These are phyloP conservation scores for Venustampulla echinocandica DNA, from an alignment of 495 filamentous ascomycete species.

Conservation along the genomic window DNA sequence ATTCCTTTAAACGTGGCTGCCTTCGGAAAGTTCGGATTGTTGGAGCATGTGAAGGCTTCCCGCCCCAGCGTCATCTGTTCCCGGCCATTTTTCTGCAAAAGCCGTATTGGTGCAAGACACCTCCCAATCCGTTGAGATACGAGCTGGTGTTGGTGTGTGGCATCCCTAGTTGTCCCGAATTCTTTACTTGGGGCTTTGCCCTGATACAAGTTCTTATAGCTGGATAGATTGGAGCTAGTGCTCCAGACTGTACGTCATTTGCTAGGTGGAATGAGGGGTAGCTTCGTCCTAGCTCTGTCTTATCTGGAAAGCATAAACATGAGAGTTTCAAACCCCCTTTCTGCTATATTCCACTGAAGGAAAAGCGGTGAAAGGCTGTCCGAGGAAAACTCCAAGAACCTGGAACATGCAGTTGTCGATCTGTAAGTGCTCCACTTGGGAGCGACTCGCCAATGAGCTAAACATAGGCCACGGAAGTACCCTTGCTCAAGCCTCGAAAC, in stretches of 20 bases:
- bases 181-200: not conserved
- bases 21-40: not conserved
- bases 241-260: not conserved
- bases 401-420: not conserved
- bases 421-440: not conserved
- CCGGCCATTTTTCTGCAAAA: no score
- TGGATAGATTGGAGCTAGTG: not conserved
- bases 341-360: not conserved
- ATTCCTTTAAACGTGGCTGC: no score
- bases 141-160: not conserved
- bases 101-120: no score
- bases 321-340: not conserved
- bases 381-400: not conserved
- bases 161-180: not conserved
- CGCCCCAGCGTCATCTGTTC: no score
- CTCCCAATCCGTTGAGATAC: not conserved
- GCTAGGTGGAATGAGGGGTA: not conserved
- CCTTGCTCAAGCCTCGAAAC: not conserved
- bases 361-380: not conserved
- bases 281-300: no score
- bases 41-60: no score
- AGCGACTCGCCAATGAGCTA: not conserved
- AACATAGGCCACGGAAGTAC: not conserved
- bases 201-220: not conserved
- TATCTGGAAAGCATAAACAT: slow-evolving; percentile 1